A percentile compares a stretch with the other conserved stretches of the same genome.
phyloP scores from a whole-genome alignment of 2,329 filamentous ascomycete genomes.

The Phoma sp. region DNA sequence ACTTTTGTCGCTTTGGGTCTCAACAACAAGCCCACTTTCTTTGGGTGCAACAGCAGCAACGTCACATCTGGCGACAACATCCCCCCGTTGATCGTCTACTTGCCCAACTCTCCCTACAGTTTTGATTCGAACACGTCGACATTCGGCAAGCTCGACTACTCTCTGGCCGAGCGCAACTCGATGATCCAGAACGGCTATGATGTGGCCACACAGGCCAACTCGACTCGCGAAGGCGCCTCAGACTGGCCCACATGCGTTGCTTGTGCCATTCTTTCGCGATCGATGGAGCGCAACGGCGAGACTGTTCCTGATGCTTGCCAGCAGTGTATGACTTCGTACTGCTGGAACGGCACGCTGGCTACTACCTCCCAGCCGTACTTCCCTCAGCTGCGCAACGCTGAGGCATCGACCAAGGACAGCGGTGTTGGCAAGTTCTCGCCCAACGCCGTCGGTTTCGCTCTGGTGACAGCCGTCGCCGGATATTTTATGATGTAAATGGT shows the following conservation, averaged over 20 bases:
- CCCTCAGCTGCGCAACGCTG: constrained; percentile 30
- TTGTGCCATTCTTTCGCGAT: constrained; percentile 83
- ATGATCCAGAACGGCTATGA: constrained; percentile 90
- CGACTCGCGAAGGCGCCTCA: constrained; percentile 64
- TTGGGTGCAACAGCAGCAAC: constrained; percentile 75
- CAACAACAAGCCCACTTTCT: constrained; percentile 78
- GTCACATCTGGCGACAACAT: constrained; percentile 56
- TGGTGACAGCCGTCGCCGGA: constrained; percentile 26
- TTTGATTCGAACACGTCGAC: constrained; percentile 80
- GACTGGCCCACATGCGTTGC: constrained; percentile 85
- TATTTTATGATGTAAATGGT: constrained; percentile 22
- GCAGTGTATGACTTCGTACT: constrained; percentile 80
- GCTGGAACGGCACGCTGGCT: constrained; percentile 84
- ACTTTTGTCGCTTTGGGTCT: constrained; percentile 80
- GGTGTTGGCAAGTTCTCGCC: constrained; percentile 33
- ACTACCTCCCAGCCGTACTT: constrained; percentile 35
- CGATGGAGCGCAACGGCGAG: constrained; percentile 73
- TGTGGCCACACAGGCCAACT: constrained; percentile 82
- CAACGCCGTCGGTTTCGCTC: constrained; percentile 27
- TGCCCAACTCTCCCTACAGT: constrained; percentile 85
- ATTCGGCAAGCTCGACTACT: constrained; percentile 68
- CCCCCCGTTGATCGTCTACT: constrained; percentile 80
- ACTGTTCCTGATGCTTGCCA: constrained; percentile 73
- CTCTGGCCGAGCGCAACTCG: constrained; percentile 70
- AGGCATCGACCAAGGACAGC: constrained; percentile 18